Base-by-base conservation (phyloP, 2,329 filamentous ascomycete genomes). In the Sclerotiophoma versabilis region DNA sequence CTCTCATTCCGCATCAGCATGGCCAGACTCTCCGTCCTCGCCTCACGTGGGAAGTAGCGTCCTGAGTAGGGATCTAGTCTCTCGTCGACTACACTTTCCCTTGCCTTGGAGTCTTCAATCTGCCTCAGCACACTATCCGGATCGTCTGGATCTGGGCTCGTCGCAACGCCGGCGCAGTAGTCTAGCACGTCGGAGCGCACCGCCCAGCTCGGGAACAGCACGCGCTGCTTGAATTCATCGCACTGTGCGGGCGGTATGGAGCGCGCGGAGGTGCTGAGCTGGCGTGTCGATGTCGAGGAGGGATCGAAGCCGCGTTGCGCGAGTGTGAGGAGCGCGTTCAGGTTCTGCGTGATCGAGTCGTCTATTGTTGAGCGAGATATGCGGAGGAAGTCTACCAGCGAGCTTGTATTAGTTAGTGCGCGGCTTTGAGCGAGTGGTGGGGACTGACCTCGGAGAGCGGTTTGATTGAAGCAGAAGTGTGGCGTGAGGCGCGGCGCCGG, bases 201-300 rank as follows among this genome's bases (percentile, higher is more conserved):
- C 66, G 93, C 87, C 95, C 95, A 99, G 22, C 90, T 89, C 0
- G 92, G 91, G 65, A 97, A 96, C 2, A 99, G 78, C 1, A 96
- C 86, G 20, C 85, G 80, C 11, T 91, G 80, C 63, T 91, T 91
- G 76, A 98, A 98, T 0, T 71, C 70, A 33, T 81, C 78, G 71
- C 93, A 97, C 23, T 89, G 80, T 2, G 77, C 63, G 0, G 83
- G 65, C 11, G 88, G 83, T 54, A 95, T 86, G 32, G 81, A 79
- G 50, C 75, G 65, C 29, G 77, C 79, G 3, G 78, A 66, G 0
- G 84, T 76, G 33, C 81, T 77, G 2, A 84, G 79, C 20, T 81
- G 79, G 45, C 88, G 84, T 12, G 83, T 79, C 0, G 87, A 84
- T 1, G 92, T 96, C 1, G 91, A 93, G 0, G 83, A 78, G 1